phyloP scores from a whole-genome alignment of 2,329 filamentous ascomycete species.

The Sphaerulina musiva region DNA sequence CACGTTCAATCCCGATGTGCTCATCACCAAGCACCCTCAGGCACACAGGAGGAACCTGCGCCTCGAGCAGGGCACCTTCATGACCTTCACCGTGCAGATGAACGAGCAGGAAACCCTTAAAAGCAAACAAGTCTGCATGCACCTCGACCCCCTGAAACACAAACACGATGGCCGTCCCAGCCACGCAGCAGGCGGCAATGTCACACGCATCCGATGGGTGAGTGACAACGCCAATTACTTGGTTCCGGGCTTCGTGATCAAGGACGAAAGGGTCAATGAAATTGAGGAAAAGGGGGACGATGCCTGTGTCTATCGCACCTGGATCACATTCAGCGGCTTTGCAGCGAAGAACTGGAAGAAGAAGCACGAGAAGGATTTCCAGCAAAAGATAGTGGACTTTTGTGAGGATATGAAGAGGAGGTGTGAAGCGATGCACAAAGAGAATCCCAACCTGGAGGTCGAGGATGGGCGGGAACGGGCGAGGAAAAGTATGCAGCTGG shows the following conservation, averaged over 20 bases:
- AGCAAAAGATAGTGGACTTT: conserved; percentile 15
- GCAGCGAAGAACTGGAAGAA: conserved; percentile 39
- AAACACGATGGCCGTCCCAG: conserved; percentile 16
- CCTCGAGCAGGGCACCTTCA: conserved; percentile 38
- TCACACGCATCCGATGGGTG: conserved; percentile 30
- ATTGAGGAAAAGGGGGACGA: conserved; percentile 35
- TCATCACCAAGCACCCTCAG: conserved; percentile 40
- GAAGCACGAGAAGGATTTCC: conserved; percentile 37
- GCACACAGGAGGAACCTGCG: conserved; percentile 16
- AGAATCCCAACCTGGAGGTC: conserved; percentile 5
- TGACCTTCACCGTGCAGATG: conserved; percentile 37
- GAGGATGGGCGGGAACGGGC: conserved; percentile 7
- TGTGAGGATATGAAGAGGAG: conserved; percentile 11
- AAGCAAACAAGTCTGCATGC: conserved; percentile 34
- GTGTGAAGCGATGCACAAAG: conserved; percentile 6
- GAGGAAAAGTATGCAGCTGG: conserved; percentile 9
- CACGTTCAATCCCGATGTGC: conserved; percentile 41
- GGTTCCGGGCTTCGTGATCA: conserved; percentile 34
- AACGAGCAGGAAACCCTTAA: conserved; percentile 18
- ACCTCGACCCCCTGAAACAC: conserved; percentile 31
- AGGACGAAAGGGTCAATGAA: conserved; percentile 45
- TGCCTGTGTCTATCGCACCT: conserved; percentile 37
- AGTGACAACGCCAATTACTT: conserved; percentile 29
- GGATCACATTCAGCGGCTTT: conserved; percentile 42
- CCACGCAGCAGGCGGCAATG: conserved; percentile 20